Evolutionary conservation across 305 asterid genomes (phyloP).

Genomic region (Fraxinus albicans): DNA sequence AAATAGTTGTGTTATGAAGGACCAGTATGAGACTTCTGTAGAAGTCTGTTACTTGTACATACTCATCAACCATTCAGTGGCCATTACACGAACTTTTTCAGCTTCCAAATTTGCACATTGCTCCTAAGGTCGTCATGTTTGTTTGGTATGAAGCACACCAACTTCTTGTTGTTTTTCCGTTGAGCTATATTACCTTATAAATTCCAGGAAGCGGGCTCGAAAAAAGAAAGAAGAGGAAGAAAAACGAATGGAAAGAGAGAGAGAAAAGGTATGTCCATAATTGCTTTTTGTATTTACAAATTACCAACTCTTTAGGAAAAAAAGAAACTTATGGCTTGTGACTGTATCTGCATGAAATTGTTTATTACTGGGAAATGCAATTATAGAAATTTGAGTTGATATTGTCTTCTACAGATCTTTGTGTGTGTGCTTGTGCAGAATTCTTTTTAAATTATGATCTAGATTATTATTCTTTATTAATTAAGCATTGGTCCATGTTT

Average conservation of each 20-base stretch:
- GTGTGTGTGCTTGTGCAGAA: not conserved
- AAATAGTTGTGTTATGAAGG: not conserved
- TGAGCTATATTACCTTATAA: not conserved
- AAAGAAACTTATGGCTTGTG: not conserved
- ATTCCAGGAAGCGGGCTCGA: conserved; percentile 87
- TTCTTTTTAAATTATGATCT: not conserved
- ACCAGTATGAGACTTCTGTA: not conserved
- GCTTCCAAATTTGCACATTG: not conserved
- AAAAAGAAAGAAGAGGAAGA: conserved; percentile 99
- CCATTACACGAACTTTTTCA: not conserved
- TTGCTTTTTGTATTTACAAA: not conserved
- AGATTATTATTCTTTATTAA: not conserved
- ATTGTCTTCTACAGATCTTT: not conserved
- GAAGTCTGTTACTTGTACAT: not conserved
- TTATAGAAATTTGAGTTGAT: not conserved
- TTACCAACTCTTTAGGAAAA: not conserved
- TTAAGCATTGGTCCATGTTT: conserved; percentile 7
- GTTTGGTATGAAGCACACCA: not conserved
- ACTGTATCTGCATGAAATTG: not conserved
- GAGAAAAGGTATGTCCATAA: conserved; percentile 69
- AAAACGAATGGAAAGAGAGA: conserved; percentile 82
- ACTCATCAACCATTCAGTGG: not conserved
- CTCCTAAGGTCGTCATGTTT: not conserved
- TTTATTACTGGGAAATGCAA: not conserved
- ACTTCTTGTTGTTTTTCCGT: not conserved